Conservation (phyloP, 352 stramenopile genomes). For the Pythium dissotocum region DNA sequence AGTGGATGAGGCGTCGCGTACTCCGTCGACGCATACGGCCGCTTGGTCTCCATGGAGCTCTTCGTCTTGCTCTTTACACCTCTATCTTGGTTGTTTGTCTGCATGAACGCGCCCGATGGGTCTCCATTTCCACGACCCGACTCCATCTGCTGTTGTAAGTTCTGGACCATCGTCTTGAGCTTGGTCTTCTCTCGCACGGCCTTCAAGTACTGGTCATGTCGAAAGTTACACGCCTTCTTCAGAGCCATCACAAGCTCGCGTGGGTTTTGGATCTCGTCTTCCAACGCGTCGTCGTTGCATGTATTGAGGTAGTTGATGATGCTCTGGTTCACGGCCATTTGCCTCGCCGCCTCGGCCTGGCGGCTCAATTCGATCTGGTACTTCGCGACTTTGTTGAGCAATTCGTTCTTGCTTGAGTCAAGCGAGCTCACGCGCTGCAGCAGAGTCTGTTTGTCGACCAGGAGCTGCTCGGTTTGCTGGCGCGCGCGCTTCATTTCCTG, state of each 20-base stretch:
- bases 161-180: constrained; percentile 70
- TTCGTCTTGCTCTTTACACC: constrained; percentile 25
- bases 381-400: constrained; percentile 71
- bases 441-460: constrained; percentile 62
- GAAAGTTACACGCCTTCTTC: constrained; percentile 82
- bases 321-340: constrained; percentile 65
- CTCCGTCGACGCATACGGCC: constrained; percentile 23
- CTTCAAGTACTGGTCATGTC: constrained; percentile 83
- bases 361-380: constrained; percentile 77
- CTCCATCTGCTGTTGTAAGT: constrained; percentile 22
- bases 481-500: constrained; percentile 60
- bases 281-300: constrained; percentile 61
- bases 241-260: constrained; percentile 71
- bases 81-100: constrained; percentile 11
- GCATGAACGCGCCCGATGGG: neutral
- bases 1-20: constrained; percentile 29
- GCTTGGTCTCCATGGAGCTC: constrained; percentile 33
- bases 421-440: constrained; percentile 49
- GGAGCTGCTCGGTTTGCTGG: constrained; percentile 62
- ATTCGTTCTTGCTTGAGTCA: constrained; percentile 50
- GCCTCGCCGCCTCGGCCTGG: constrained; percentile 50
- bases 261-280: constrained; percentile 80
- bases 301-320: constrained; percentile 74
- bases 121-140: neutral
- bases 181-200: constrained; percentile 75